Conservation (phyloP, 2,329 filamentous ascomycete species). For the Bipolaris sorokiniana region DNA sequence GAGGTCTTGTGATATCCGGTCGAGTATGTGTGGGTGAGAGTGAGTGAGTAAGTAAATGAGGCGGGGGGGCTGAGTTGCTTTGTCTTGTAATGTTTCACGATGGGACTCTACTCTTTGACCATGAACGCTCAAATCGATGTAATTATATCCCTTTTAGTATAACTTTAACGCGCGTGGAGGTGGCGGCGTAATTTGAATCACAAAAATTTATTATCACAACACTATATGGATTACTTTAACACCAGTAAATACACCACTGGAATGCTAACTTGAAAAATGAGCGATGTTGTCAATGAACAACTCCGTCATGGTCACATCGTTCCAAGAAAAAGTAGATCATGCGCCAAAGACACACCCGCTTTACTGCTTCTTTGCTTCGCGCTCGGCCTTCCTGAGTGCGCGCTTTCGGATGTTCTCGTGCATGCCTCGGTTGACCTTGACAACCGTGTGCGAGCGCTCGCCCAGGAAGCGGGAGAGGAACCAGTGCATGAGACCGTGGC, state of each 20-base stretch:
- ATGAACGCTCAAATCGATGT: conserved; percentile 3
- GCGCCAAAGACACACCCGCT: background rate
- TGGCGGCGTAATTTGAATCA: background rate
- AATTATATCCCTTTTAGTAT: conserved; percentile 11
- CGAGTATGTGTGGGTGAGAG: background rate
- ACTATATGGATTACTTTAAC: background rate
- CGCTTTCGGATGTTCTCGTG: conserved; percentile 82
- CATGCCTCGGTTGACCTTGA: conserved; percentile 70
- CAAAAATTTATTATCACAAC: background rate
- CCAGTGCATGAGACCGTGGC: conserved; percentile 88
- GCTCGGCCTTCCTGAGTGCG: conserved; percentile 81
- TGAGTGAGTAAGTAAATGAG: background rate
- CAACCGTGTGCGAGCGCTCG: conserved; percentile 62
- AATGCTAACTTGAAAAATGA: background rate
- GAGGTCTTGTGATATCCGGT: background rate
- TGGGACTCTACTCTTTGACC: background rate
- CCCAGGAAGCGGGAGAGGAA: conserved; percentile 68
- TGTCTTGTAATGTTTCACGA: background rate
- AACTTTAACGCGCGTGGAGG: background rate
- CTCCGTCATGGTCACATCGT: background rate
- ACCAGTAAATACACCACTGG: background rate
- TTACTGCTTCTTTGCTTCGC: conserved; percentile 73
- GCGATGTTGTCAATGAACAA: background rate
- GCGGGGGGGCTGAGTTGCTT: background rate
- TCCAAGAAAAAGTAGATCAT: background rate